A percentile compares a stretch with the other conserved stretches of the same genome.
Conservation (phyloP, 495 filamentous ascomycete genomes). For the Usnea hakonensis region DNA sequence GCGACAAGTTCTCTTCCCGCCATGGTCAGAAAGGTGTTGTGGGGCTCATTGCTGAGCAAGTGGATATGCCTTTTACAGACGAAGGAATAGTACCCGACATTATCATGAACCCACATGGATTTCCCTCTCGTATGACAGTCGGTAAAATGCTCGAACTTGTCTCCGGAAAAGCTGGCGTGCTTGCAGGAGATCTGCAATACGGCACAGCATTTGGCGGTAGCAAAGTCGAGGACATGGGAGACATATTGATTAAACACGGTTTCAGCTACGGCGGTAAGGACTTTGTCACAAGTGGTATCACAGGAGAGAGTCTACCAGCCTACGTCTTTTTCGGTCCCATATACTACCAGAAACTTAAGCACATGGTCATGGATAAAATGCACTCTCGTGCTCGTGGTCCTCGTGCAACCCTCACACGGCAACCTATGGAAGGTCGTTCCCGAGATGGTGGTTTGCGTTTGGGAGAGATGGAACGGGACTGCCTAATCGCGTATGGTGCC, state of each 20-base stretch:
- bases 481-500: constrained; percentile 90
- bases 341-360: constrained; percentile 99
- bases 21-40: constrained; percentile 98
- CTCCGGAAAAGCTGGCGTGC: constrained; percentile 84
- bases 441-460: constrained; percentile 86
- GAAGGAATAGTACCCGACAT: constrained; percentile 86
- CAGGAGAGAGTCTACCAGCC: constrained; percentile 82
- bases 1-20: constrained; percentile 96
- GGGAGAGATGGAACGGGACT: constrained; percentile 98
- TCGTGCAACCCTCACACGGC: constrained; percentile 82
- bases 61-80: constrained; percentile 95
- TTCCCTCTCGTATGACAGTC: constrained; percentile 99
- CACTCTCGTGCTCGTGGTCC: constrained; percentile 88
- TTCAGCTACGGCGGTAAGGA: constrained; percentile 97
- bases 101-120: constrained; percentile 99
- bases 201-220: constrained; percentile 93
- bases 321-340: constrained; percentile 99
- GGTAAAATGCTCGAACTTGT: constrained; percentile 96
- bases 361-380: constrained; percentile 99
- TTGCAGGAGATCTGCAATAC: constrained; percentile 74
- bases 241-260: constrained; percentile 73
- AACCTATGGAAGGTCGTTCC: constrained; percentile 93
- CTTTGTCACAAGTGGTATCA: constrained; percentile 90
- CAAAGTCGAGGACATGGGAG: constrained; percentile 83
- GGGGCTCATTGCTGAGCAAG: constrained; percentile 89